Base-by-base conservation (phyloP, 148 eudicot species). In the Dianthus caryophyllus region DNA sequence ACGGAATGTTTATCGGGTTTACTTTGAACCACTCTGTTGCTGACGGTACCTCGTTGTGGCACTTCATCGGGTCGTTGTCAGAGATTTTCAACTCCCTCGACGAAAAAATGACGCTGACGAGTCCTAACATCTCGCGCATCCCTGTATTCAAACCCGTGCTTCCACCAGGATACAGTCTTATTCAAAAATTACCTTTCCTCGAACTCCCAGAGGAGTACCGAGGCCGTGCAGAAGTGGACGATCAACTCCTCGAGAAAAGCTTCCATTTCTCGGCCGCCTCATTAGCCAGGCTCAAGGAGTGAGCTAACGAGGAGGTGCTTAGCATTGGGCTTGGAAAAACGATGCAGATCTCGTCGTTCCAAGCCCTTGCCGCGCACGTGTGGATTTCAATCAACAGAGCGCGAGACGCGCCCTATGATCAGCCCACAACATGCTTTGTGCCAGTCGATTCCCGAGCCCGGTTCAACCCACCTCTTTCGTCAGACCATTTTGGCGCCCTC, bases 331-430 rank as follows among this genome's bases (percentile, higher is more conserved):
- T 9, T 17, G 41, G 41, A 58, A n/a, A n/a, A n/a, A n/a, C n/a
- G n/a, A n/a, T n/a, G n/a, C 16, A 31, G 43, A 47, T 47, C 41
- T 48, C 56, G 8, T 90, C 94, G 0, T 90, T 85, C 64, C 90
- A 85, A 59, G 88, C 97, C 17, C 79, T 90, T 1, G 59, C 79
- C 15, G 88, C 86, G 13, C 84, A 79, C 58, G 74, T 87, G 6
- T 87, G 97, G 97, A 75, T 87, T 10, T 73, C 87, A 9, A 89
- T 90, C 38, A 87, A 84, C 5, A 81, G 84, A 21, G 91, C 91
- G 0, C 73, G 87, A 60, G 74, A 77, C 1, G 71, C 81, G 15
- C 48, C 48, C 0, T 11, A 10, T 0, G 81, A 87, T 38, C 64
- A 73, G 70, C 16, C 31, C 2, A 9, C 62, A 0, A 4, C 16